A percentile compares a stretch with the other conserved stretches of the same genome.
Conservation (phyloP, 1,284 basidiomycete species). For the Pyrrhoderma noxium region DNA sequence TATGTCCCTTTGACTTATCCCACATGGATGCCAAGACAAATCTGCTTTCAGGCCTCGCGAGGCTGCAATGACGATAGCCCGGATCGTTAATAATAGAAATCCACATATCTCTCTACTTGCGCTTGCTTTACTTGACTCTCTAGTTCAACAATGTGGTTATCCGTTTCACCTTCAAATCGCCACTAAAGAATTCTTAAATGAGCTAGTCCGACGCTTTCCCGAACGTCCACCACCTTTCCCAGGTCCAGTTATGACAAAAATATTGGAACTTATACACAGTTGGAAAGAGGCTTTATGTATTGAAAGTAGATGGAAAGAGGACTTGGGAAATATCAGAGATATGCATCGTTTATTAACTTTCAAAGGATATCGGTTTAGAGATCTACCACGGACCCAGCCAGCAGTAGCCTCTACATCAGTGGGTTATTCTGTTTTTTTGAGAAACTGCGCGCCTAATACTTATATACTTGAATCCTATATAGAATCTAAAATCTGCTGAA, state of each 20-base stretch:
- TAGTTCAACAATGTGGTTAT: slow-evolving; percentile 95
- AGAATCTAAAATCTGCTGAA: slow-evolving; percentile 91
- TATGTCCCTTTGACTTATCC: slow-evolving; percentile 36
- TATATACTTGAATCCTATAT: slow-evolving; percentile 7
- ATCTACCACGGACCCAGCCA: slow-evolving; percentile 40
- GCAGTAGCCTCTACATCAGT: slow-evolving; percentile 45
- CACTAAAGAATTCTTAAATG: slow-evolving; percentile 99
- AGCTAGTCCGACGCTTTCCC: slow-evolving; percentile 95
- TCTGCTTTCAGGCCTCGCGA: slow-evolving; percentile 64
- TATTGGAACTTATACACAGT: slow-evolving; percentile 86
- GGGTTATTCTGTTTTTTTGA: slow-evolving; percentile 21
- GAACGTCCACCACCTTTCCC: slow-evolving; percentile 95
- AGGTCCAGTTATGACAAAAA: slow-evolving; percentile 89
- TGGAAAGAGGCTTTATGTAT: slow-evolving; percentile 96
- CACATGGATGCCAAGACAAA: slow-evolving; percentile 4
- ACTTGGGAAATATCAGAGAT: slow-evolving; percentile 94
- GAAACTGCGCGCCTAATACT: not conserved
- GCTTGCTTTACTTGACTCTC: slow-evolving; percentile 81
- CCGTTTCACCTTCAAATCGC: slow-evolving; percentile 94
- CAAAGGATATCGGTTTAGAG: slow-evolving; percentile 94
- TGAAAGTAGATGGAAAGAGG: slow-evolving; percentile 91
- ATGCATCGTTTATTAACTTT: slow-evolving; percentile 95
- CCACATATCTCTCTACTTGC: slow-evolving; percentile 84
- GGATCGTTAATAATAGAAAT: slow-evolving; percentile 83
- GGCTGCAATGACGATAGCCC: slow-evolving; percentile 77